Base-by-base conservation (phyloP, 2,329 filamentous ascomycete species). In the Aspergillus ruber region DNA sequence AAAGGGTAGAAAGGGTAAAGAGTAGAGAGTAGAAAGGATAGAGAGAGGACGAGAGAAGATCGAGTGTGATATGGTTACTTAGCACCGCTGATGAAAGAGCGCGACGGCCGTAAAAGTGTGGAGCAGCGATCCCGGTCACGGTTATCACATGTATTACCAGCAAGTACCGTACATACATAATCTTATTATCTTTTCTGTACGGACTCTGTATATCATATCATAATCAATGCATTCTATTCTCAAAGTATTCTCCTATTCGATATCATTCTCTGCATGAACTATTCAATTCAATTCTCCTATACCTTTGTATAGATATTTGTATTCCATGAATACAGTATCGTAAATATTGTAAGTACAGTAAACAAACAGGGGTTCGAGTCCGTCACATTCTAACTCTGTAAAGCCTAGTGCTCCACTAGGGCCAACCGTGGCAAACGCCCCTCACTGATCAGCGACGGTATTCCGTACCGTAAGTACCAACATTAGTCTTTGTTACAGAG, bases 361-460 rank as follows among this genome's bases (percentile, higher is more conserved):
- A 35, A 35, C 44, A 50, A 50, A 56, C 54, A 56, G 49, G 52
- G 52, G 50, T 56, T 54, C 50, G 44, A 49, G 49, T 39, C 32
- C 4, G 17, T 39, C 36, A 39, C 36, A 20, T 12, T 13, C 36
- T 39, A 39, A 21, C 36, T 18, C 4, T 15, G 4, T 9, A 7
- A 1, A 18, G 33, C n/a, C 33, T 36, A 36, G 33, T 18, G n/a
- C 33, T n/a, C 33, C 17, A 36, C 33, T 17, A 36, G 33, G 33
- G 33, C 33, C 33, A 36, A 36, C 33, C 33, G 36, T 39, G 36
- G 36, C 36, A 39, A 39, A 39, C 33, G 33, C 33, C 33, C 33
- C 33, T 36, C 25, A 29, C 25, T 29, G 25, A 29, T 18, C n/a
- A 36, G n/a, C 33, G 17, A 36, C 33, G 17, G 33, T 15, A 15